Conservation (phyloP, 441 rosid genomes). For the Bocquillonia castaneifolia region DNA sequence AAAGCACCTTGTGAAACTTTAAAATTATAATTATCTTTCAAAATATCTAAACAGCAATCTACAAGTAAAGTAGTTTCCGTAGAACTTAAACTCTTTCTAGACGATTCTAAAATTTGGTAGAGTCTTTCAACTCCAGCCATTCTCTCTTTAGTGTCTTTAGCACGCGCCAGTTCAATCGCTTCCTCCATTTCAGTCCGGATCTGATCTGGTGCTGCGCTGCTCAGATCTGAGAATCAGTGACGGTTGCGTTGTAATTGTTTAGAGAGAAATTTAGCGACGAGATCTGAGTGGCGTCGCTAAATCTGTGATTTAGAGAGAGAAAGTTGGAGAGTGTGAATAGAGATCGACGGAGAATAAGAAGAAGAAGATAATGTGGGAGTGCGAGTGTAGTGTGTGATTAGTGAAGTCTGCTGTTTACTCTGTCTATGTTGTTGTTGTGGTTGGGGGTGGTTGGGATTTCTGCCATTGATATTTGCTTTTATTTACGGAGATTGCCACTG, state of each 20-base stretch:
- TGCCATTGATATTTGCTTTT: slow-evolving; percentile 10
- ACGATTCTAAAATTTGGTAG: slow-evolving; percentile 84
- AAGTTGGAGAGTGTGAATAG: slow-evolving; percentile 7
- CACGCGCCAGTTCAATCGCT: slow-evolving; percentile 91
- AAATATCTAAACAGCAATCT: slow-evolving; percentile 94
- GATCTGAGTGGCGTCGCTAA: slow-evolving; percentile 2
- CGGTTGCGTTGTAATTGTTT: not conserved
- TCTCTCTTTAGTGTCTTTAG: slow-evolving; percentile 95
- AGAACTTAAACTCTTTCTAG: slow-evolving; percentile 65
- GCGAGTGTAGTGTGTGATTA: not conserved
- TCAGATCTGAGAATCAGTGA: slow-evolving; percentile 25
- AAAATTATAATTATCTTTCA: slow-evolving; percentile 78
- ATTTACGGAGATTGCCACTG: slow-evolving; percentile 17
- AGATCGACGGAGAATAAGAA: slow-evolving; percentile 27
- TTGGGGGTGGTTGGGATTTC: not conserved
- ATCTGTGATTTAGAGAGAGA: slow-evolving; percentile 23
- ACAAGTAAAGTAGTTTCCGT: slow-evolving; percentile 82
- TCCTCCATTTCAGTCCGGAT: slow-evolving; percentile 54
- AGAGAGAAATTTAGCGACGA: slow-evolving; percentile 18
- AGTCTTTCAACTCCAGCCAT: slow-evolving; percentile 98
- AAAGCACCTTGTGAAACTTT: slow-evolving; percentile 92
- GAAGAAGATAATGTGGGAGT: slow-evolving; percentile 28
- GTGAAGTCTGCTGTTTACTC: too few relatives aligned
- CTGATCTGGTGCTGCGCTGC: slow-evolving; percentile 24
- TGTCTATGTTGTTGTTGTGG: slow-evolving; percentile 12